Conservation (phyloP, 164 flowering plant species). For the Stephania japonica region DNA sequence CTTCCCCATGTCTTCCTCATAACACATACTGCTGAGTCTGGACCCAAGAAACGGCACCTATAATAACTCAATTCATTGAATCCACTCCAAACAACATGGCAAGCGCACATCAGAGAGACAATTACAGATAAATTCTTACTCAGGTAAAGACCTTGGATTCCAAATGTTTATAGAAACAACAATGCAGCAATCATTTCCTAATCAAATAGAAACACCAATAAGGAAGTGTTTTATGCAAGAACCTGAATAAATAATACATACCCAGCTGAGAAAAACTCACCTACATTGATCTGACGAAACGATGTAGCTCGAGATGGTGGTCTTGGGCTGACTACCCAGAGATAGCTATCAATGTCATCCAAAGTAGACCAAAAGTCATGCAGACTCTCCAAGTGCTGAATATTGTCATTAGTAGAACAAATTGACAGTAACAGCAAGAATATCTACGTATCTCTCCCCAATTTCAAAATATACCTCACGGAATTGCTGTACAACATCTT, state of each 20-base stretch:
- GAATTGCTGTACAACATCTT: constrained; percentile 31
- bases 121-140: constrained; percentile 37
- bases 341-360: constrained; percentile 57
- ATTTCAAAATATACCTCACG: constrained; percentile 31
- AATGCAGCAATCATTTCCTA: constrained; percentile 58
- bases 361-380: constrained; percentile 66
- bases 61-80: constrained; percentile 15
- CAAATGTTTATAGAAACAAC: constrained; percentile 35
- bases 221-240: neutral
- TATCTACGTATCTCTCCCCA: neutral
- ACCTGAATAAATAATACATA: neutral
- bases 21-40: constrained; percentile 37
- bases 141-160: constrained; percentile 62
- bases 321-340: constrained; percentile 45
- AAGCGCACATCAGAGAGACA: neutral
- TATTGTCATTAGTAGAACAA: constrained; percentile 1
- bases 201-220: neutral
- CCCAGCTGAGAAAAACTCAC: constrained; percentile 22
- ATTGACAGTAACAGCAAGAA: neutral
- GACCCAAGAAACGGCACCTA: constrained; percentile 75
- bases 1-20: constrained; percentile 48
- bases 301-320: constrained; percentile 43
- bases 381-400: constrained; percentile 65
- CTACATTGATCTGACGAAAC: constrained; percentile 49
- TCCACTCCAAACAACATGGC: neutral